Conservation (phyloP, 257 asterid species). For the Handroanthus guayacan region DNA sequence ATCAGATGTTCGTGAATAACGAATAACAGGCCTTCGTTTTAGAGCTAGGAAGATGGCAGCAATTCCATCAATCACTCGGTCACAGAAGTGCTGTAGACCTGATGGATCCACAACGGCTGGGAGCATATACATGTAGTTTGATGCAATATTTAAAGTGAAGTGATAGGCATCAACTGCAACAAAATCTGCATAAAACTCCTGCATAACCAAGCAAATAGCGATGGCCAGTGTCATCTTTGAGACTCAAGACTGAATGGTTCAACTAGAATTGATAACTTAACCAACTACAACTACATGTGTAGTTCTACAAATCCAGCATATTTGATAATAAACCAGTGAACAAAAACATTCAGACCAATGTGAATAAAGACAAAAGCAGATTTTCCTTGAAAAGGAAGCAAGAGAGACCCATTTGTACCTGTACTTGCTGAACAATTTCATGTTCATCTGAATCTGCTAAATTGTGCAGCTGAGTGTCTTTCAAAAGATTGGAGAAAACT, state of each 20-base stretch:
- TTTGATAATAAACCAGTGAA: background rate
- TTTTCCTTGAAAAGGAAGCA: background rate
- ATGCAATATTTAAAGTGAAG: constrained; percentile 73
- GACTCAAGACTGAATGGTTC: constrained; percentile 27
- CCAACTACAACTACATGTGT: constrained; percentile 15
- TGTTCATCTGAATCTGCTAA: constrained; percentile 95
- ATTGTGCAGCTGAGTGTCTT: constrained; percentile 95
- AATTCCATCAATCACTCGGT: constrained; percentile 88
- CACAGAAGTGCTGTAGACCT: constrained; percentile 75
- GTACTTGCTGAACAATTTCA: constrained; percentile 95
- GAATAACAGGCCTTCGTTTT: constrained; percentile 88
- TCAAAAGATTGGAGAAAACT: constrained; percentile 96
- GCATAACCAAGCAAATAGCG: constrained; percentile 48
- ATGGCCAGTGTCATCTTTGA: constrained; percentile 20
- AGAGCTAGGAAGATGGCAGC: constrained; percentile 87
- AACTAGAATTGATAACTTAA: constrained; percentile 17
- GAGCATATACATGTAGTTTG: constrained; percentile 87
- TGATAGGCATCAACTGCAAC: constrained; percentile 87
- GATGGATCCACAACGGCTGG: constrained; percentile 97
- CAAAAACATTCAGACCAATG: background rate
- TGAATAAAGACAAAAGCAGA: background rate
- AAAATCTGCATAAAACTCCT: constrained; percentile 96
- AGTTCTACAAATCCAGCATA: constrained; percentile 18
- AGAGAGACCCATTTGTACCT: constrained; percentile 52
- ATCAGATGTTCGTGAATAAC: constrained; percentile 91